Evolutionary conservation across 2,329 filamentous ascomycete species (phyloP), one percentile per base, ranked within the genome.

Genomic region (Cordyceps javanica): DNA sequence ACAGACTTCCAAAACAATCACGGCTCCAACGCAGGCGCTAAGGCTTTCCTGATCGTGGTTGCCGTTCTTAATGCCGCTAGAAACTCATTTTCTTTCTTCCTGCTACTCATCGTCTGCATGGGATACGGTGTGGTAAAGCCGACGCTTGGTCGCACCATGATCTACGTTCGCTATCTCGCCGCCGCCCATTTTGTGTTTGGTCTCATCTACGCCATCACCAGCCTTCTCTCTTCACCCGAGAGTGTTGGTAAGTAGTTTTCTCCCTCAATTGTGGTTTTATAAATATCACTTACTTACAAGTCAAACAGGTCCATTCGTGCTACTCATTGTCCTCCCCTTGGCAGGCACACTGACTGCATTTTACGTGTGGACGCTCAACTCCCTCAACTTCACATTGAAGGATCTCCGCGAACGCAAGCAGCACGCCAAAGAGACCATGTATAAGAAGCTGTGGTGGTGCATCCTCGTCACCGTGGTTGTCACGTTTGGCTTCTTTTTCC

Each of bases 341-440:
- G 92, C 93, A 3, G 92, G 85, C 48, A 97, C 94, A 0, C 76
- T 99, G 62, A 99, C 94, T 19, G 92, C 90, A 11, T 99, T 99
- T 73, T 99, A 99, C 72, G 90, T 99, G 60, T 99, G 94, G 94
- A 99, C 94, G 0, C 81, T 99, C 62, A 97, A 97, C 76, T 95
- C 92, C 23, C 82, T 99, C 59, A 96, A 93, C 72, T 80, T 88
- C 59, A 99, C 94, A 0, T 93, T 97, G 77, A 97, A 97, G 74
- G 93, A 97, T 67, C 82, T 99, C n/a, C 82, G 89, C 57, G 90
- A 96, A 67, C 87, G 94, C 63, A 97, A 96, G 74, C 94, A 99
- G 74, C 88, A 89, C 66, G 87, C 88, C 66, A 99, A 99, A 71
- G 91, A 92, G 49, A 74, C 83, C 73, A 99, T 99, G 95, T 99